phyloP scores from a whole-genome alignment of 371 early-diverging fungal species.

The Mucor circinelloides region DNA sequence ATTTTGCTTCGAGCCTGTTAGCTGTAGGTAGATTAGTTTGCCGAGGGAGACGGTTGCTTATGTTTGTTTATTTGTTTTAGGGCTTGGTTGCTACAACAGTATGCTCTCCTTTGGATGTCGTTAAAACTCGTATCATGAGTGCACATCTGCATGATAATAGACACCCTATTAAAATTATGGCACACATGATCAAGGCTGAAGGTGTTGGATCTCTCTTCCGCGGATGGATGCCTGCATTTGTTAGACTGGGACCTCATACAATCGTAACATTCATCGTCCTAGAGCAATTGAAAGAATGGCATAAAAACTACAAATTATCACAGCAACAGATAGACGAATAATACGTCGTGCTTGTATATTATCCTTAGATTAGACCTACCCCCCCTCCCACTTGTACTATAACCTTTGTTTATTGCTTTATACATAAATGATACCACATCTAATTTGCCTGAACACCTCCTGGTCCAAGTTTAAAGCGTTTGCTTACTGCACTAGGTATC shows the following conservation, averaged over 20 bases:
- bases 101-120: constrained; percentile 68
- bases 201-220: constrained; percentile 82
- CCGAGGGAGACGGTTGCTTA: not conserved
- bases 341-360: not conserved
- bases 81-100: constrained; percentile 75
- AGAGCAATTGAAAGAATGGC: constrained; percentile 65
- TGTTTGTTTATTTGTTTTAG: constrained; percentile 13
- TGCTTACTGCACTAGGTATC: constrained; percentile 47
- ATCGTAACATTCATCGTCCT: constrained; percentile 85
- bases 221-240: constrained; percentile 87
- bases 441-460: constrained; percentile 29
- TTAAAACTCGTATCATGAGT: constrained; percentile 75
- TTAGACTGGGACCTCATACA: constrained; percentile 86
- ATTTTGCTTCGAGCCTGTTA: constrained; percentile 65
- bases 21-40: constrained; percentile 44
- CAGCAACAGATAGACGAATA: not conserved
- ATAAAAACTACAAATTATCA: constrained; percentile 4
- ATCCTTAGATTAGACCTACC: not conserved
- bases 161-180: constrained; percentile 52
- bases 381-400: not conserved
- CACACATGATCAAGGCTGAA: constrained; percentile 67
- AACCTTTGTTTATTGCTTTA: not conserved
- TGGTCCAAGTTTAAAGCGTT: constrained; percentile 34
- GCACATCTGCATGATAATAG: constrained; percentile 32
- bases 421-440: constrained; percentile 4